Evolutionary conservation across 768 basidiomycete genomes (phyloP), one percentile per base, ranked within the genome.

Genomic region (Pleurotus tuber-regium): DNA sequence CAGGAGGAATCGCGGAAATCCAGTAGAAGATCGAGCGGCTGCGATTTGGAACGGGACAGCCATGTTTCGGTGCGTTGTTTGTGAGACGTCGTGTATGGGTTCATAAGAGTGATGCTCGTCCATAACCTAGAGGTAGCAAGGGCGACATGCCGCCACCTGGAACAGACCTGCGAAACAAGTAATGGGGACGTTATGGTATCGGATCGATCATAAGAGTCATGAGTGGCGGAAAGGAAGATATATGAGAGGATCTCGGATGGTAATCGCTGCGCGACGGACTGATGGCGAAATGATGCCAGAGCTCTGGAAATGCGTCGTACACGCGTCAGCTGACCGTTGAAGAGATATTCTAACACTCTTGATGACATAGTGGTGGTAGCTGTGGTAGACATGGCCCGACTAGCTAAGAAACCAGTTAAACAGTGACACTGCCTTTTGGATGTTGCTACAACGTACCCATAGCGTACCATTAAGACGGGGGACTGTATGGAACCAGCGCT

Each of bases 1-100:
- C 82, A 83, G 16, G 63, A 57, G 1, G 76, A 75, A 63, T 85
- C 83, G 14, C 83, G 79, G 56, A 84, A 72, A 59, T 84, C 82
- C 55, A 84, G 70, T 39, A 73, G 61, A 40, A 85, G 69, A 54
- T 79, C 69, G 42, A 85, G 69, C 1, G 82, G 74, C 47, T 67
- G 65, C 10, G 59, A 53, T 19, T 66, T 64, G 8, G 83, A 84
- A n/a, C 80, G 72, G 11, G 56, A 51, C 5, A 84, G 59, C 62
- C 69, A 78, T 18, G 70, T 54, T 1, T 63, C 47, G 4, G 70
- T 62, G 44, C 73, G 71, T 14, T 59, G 50, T 3, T 77, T 55
- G 54, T 79, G 75, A 4, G 51, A 55, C 5, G 57, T 52, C n/a
- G 64, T 68, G 9, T 70, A 63, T 2, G 81, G 79, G 48, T 70